Percentiles rank a stretch among this genome's conserved stretches.
Conservation (phyloP, 306 rosid genomes). For the Herpetospermum pedunculosum region DNA sequence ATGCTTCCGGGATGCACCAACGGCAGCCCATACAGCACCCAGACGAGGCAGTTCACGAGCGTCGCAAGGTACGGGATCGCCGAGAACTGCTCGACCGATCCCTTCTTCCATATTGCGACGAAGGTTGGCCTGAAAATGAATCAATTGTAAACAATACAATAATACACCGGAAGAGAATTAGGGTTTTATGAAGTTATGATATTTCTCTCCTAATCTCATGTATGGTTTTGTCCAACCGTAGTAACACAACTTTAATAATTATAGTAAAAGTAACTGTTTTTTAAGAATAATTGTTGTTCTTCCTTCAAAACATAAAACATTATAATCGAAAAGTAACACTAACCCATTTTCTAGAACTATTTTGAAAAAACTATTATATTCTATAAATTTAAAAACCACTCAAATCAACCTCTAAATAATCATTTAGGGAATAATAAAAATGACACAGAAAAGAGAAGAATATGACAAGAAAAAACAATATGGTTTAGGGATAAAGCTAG, state of each 20-base stretch:
- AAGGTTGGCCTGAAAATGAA: constrained; percentile 53
- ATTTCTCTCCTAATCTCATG: background rate
- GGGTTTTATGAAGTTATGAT: background rate
- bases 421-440: background rate
- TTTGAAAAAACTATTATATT: no score
- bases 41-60: constrained; percentile 64
- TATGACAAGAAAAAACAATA: no score
- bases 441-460: background rate
- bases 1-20: constrained; percentile 53
- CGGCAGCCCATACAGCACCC: constrained; percentile 80
- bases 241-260: no score
- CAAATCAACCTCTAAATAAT: background rate
- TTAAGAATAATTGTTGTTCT: no score
- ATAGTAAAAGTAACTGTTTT: no score
- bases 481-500: no score
- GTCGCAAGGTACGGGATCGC: constrained; percentile 72
- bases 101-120: constrained; percentile 48
- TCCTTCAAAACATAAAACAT: no score
- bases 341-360: no score
- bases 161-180: background rate
- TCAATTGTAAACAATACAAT: background rate
- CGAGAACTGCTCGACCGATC: constrained; percentile 74
- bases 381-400: no score
- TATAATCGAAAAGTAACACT: no score
- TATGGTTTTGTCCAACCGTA: no score